Percentiles rank a stretch among this genome's conserved stretches.
Evolutionary conservation across 202 grass and related monocot genomes (phyloP).

Genomic region (Digitaria exilis): DNA sequence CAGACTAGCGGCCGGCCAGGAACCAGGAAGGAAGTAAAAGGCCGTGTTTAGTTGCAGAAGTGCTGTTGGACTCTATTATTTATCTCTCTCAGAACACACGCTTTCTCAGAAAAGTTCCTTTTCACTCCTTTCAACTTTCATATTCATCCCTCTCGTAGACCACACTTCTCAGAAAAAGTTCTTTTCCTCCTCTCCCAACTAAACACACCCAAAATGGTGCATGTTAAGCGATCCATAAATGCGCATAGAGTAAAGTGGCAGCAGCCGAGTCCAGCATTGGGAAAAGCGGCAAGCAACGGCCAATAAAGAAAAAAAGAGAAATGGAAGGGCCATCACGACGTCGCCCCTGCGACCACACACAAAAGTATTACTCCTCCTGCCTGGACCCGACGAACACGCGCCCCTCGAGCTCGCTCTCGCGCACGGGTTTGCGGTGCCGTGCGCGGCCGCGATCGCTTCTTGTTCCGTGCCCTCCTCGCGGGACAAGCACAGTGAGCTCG

Average conservation of each 20-base stretch:
- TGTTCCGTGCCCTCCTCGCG: background rate
- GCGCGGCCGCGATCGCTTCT: background rate
- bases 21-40: background rate
- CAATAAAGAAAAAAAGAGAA: conserved; percentile 46
- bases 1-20: background rate
- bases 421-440: conserved; percentile 8
- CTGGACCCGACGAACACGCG: conserved; percentile 38
- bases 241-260: background rate
- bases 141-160: too few relatives aligned
- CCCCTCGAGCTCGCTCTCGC: too few relatives aligned
- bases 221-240: conserved; percentile 13
- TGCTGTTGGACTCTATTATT: too few relatives aligned
- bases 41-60: too few relatives aligned
- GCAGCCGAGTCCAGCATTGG: background rate
- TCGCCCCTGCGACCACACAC: conserved; percentile 45
- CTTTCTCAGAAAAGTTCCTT: too few relatives aligned
- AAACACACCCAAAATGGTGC: too few relatives aligned
- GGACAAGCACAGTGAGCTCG: background rate
- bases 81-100: too few relatives aligned
- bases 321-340: conserved; percentile 3
- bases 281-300: conserved; percentile 56
- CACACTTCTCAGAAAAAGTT: too few relatives aligned
- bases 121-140: too few relatives aligned
- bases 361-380: conserved; percentile 44
- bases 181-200: too few relatives aligned